Evolutionary conservation across 2,329 filamentous ascomycete species (phyloP).

Genomic region (Aspergillus sp.): DNA sequence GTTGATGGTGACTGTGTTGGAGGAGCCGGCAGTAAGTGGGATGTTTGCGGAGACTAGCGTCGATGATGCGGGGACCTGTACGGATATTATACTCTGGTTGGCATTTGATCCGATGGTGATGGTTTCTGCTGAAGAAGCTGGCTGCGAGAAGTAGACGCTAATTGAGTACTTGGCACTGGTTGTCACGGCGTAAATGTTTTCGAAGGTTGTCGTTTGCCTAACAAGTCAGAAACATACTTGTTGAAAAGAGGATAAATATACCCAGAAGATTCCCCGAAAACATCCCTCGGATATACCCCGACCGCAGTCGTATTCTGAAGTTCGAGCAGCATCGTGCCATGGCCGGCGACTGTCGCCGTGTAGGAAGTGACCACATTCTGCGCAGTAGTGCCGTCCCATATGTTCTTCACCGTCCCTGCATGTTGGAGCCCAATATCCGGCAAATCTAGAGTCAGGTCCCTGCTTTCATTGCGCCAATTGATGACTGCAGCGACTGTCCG

Average conservation of each 20-base stretch:
- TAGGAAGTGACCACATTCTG: slow-evolving; percentile 30
- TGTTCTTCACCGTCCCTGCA: slow-evolving; percentile 36
- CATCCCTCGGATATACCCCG: slow-evolving; percentile 23
- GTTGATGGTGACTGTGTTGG: slow-evolving; percentile 31
- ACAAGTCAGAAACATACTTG: neutral
- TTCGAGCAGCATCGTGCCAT: slow-evolving; percentile 37
- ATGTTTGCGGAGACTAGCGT: slow-evolving; percentile 17
- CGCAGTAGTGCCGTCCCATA: slow-evolving; percentile 28
- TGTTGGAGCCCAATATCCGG: slow-evolving; percentile 44
- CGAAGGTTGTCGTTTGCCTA: slow-evolving; percentile 20
- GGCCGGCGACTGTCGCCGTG: slow-evolving; percentile 25
- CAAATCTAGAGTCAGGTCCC: slow-evolving; percentile 48
- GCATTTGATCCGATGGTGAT: slow-evolving; percentile 15
- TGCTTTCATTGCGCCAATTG: slow-evolving; percentile 53
- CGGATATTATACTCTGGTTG: neutral
- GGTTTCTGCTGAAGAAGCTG: neutral
- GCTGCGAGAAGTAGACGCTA: slow-evolving; percentile 18
- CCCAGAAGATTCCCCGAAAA: slow-evolving; percentile 22
- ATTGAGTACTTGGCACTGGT: slow-evolving; percentile 30
- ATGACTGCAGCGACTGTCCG: slow-evolving; percentile 51
- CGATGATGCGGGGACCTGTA: slow-evolving; percentile 11
- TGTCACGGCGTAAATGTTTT: slow-evolving; percentile 31
- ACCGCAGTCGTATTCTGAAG: slow-evolving; percentile 26
- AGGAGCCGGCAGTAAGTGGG: slow-evolving; percentile 24
- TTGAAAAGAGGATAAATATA: slow-evolving; percentile 7